Evolutionary conservation across 768 basidiomycete species (phyloP).

Genomic region (Leccinum disarticulatum): DNA sequence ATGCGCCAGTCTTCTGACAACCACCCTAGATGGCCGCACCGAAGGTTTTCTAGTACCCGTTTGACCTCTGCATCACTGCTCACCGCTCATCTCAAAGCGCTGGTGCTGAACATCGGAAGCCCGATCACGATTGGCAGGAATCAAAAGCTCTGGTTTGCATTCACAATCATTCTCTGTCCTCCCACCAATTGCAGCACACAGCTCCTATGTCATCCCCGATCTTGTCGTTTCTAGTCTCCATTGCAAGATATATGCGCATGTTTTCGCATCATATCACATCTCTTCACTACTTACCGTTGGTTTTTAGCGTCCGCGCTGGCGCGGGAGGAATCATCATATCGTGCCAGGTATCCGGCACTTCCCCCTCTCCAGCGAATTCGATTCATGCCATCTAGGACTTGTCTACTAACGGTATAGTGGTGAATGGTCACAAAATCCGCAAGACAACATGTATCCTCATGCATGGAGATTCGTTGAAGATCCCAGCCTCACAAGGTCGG

Average conservation of each 20-base stretch:
- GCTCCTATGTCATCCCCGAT: conserved; percentile 65
- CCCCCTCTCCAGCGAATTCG: neutral
- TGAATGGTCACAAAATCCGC: conserved; percentile 69
- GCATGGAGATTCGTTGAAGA: conserved; percentile 69
- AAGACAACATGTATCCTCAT: conserved; percentile 70
- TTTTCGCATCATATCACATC: conserved; percentile 2
- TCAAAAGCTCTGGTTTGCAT: conserved; percentile 57
- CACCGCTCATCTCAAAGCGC: conserved; percentile 38
- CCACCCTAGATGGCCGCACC: conserved; percentile 54
- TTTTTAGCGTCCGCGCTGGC: conserved; percentile 60
- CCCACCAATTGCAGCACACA: conserved; percentile 14
- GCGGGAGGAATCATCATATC: conserved; percentile 75
- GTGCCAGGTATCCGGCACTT: conserved; percentile 54
- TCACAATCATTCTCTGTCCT: neutral
- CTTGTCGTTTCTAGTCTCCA: conserved; percentile 66
- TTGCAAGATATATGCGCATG: conserved; percentile 80
- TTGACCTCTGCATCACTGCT: neutral
- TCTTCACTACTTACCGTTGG: neutral
- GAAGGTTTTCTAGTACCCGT: conserved; percentile 47
- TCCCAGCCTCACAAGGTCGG: conserved; percentile 65
- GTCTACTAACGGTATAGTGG: conserved; percentile 71
- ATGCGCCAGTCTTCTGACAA: conserved; percentile 74
- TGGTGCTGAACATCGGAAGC: conserved; percentile 58
- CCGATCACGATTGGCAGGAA: conserved; percentile 73
- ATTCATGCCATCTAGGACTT: conserved; percentile 49